phyloP scores from a whole-genome alignment of 2,329 filamentous ascomycete species.

The Paramyrothecium roridum region DNA sequence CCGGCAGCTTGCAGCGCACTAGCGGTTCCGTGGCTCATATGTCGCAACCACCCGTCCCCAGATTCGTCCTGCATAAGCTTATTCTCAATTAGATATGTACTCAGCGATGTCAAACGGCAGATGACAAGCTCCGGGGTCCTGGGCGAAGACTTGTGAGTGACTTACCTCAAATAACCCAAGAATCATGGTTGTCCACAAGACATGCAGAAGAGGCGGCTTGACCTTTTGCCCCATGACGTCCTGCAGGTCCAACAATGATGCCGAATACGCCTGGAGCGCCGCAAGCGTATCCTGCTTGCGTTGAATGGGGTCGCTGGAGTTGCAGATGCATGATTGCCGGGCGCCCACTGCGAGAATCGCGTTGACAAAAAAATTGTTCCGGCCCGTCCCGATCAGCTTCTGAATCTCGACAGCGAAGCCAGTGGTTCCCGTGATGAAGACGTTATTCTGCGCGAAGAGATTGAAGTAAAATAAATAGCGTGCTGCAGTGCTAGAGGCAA shows the following conservation, averaged over 20 bases:
- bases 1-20: slow-evolving; percentile 25
- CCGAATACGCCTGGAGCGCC: slow-evolving; percentile 17
- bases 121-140: not conserved
- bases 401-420: slow-evolving; percentile 13
- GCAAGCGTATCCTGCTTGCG: slow-evolving; percentile 9
- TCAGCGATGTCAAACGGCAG: too few species aligned
- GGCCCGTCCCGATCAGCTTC: slow-evolving; percentile 11
- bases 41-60: slow-evolving; percentile 28
- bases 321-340: slow-evolving; percentile 21
- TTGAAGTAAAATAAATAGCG: slow-evolving; percentile 26
- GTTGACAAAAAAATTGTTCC: slow-evolving; percentile 16
- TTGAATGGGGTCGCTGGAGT: not conserved
- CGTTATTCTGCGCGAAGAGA: slow-evolving; percentile 21
- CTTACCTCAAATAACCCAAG: slow-evolving; percentile 30
- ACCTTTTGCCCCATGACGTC: slow-evolving; percentile 8
- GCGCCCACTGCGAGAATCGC: slow-evolving; percentile 26
- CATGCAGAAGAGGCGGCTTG: slow-evolving; percentile 1
- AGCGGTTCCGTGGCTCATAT: slow-evolving; percentile 29
- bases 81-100: too few species aligned
- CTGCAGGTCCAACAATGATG: slow-evolving; percentile 18
- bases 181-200: slow-evolving; percentile 30
- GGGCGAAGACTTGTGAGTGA: not conserved
- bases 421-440: slow-evolving; percentile 13
- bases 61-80: slow-evolving; percentile 29
- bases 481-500: slow-evolving; percentile 8